Evolutionary conservation across 2,329 filamentous ascomycete species (phyloP), one percentile per base, ranked within the genome.

Genomic region (Phialophora verrucosa): DNA sequence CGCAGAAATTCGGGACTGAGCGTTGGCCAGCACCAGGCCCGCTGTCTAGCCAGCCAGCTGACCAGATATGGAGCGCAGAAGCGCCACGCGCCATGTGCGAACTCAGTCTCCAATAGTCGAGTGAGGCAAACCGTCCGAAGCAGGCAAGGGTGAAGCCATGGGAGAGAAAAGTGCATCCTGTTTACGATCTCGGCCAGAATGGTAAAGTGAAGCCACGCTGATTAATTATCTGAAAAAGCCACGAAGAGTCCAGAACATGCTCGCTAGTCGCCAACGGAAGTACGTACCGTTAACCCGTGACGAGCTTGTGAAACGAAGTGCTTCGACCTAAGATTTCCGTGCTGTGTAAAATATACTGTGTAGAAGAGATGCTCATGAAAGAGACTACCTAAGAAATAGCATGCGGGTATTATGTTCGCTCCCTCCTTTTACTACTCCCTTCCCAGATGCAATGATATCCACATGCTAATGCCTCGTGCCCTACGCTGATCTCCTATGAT

Each of bases 101-200:
- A 53, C 20, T 53, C 50, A 53, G 23, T 53, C 12, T 29, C 25
- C 50, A 27, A 53, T 53, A 53, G 57, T 42, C 23, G 27, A 17
- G n/a, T 17, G 57, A 44, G n/a, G 14, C 35, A 38, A 20, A n/a
- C 55, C 11, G 55, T 38, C 55, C 4, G 35, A 25, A 42, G 29
- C 12, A 20, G 56, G 27, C 12, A 42, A 42, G 38, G 12, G 38
- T 17, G 38, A 42, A 17, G 12, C 38, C 38, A 42, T 42, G 38
- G 12, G 5, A 42, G 38, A 17, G 38, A 42, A 42, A 42, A 42
- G 14, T 42, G 38, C 38, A n/a, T 42, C 12, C 14, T 17, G 38
- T 42, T 42, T n/a, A 17, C 38, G 12, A 42, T 42, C 38, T 42
- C 38, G 4, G 38, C 38, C 14, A 10, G 4, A 42, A 17, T 42